Conservation (phyloP, 1,139 yeast genomes). For the Geotrichum candidum region DNA sequence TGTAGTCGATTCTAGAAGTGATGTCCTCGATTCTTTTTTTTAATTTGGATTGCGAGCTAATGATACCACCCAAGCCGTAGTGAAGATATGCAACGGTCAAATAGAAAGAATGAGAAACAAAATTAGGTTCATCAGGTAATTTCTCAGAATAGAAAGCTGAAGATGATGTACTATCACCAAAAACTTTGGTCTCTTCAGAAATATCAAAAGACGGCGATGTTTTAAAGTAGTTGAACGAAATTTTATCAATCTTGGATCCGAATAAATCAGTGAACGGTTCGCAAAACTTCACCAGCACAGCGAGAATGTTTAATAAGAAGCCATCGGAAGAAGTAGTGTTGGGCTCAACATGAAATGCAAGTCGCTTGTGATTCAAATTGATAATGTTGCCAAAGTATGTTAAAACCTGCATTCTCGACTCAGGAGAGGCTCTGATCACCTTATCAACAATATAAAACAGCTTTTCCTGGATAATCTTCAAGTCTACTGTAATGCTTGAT, state of each 20-base stretch:
- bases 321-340: constrained; percentile 69
- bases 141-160: constrained; percentile 45
- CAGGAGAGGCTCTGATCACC: constrained; percentile 67
- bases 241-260: constrained; percentile 60
- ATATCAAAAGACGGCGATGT: constrained; percentile 50
- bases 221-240: constrained; percentile 61
- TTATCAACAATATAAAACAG: constrained; percentile 65
- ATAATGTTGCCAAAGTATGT: constrained; percentile 65
- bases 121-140: constrained; percentile 47
- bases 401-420: constrained; percentile 57
- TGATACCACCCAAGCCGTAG: constrained; percentile 82
- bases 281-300: constrained; percentile 63
- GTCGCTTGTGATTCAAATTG: constrained; percentile 76
- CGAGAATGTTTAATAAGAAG: constrained; percentile 69
- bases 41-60: constrained; percentile 51
- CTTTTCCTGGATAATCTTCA: constrained; percentile 23
- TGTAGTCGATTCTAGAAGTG: constrained; percentile 46
- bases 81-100: constrained; percentile 73
- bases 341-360: constrained; percentile 78
- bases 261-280: constrained; percentile 73
- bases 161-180: constrained; percentile 68
- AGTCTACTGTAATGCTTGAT: constrained; percentile 5
- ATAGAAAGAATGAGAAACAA: constrained; percentile 83
- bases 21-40: constrained; percentile 49
- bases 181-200: constrained; percentile 74